Conservation (phyloP, 257 asterid genomes). For the Leonotis leonurus region DNA sequence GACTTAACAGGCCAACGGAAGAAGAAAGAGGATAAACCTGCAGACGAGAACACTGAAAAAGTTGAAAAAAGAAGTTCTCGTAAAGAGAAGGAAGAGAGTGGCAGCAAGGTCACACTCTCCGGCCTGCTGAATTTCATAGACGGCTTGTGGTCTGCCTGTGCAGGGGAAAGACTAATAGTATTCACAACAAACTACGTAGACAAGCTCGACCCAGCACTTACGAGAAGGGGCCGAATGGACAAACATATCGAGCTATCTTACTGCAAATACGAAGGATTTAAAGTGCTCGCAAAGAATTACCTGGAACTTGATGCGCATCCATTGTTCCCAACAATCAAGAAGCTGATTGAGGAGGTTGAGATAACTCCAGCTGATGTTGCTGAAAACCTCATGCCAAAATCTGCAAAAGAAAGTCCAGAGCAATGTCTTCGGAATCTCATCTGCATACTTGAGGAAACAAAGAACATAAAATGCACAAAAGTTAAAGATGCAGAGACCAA, state of each 20-base stretch:
- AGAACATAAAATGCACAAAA: conserved; percentile 3
- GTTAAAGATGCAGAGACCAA: not conserved
- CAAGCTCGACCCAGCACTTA: conserved; percentile 35
- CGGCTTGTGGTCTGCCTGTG: conserved; percentile 30
- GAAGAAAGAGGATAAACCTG: conserved; percentile 17
- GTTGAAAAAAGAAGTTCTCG: not conserved
- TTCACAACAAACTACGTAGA: conserved; percentile 28
- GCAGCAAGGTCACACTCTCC: conserved; percentile 29
- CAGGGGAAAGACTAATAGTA: conserved; percentile 32
- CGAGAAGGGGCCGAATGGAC: conserved; percentile 33
- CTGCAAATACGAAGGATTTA: conserved; percentile 31
- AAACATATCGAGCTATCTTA: conserved; percentile 31
- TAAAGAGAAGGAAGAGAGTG: conserved; percentile 26
- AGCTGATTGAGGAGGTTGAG: conserved; percentile 23
- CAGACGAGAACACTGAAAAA: conserved; percentile 10
- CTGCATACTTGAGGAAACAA: conserved; percentile 14
- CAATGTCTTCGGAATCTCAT: conserved; percentile 25
- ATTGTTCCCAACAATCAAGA: conserved; percentile 16
- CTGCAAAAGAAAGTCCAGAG: conserved; percentile 23
- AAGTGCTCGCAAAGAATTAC: conserved; percentile 33
- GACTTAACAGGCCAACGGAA: conserved; percentile 26
- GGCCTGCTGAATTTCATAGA: conserved; percentile 35
- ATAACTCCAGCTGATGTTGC: conserved; percentile 38
- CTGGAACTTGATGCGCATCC: conserved; percentile 25
- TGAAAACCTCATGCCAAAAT: conserved; percentile 30